A percentile compares a stretch with the other conserved stretches of the same genome.
phyloP scores from a whole-genome alignment of 148 eudicot genomes.

The Arbutus unedo region DNA sequence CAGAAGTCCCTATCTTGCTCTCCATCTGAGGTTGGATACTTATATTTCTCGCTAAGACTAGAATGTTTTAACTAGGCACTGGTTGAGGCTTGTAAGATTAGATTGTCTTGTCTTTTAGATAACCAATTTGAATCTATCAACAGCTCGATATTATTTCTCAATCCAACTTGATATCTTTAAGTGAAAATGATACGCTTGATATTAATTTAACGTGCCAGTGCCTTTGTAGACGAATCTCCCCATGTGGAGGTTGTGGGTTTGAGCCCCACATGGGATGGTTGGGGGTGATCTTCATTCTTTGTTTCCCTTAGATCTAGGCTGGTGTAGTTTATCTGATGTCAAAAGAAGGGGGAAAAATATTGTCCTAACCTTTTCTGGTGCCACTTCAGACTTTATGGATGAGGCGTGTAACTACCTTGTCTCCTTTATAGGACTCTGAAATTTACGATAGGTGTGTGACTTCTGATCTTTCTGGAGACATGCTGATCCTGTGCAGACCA shows the following conservation, averaged over 20 bases:
- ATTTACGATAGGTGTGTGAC: not conserved
- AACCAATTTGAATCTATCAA: not conserved
- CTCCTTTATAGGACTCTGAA: not conserved
- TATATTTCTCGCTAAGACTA: not conserved
- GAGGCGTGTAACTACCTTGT: not conserved
- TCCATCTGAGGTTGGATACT: conserved; percentile 68
- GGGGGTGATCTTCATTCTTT: too few relatives aligned
- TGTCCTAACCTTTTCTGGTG: not conserved
- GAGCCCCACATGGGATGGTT: too few relatives aligned
- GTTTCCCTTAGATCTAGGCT: too few relatives aligned
- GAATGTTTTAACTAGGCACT: not conserved
- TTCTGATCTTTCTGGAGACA: not conserved
- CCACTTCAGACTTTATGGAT: not conserved
- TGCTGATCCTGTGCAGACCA: not conserved
- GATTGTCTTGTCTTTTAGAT: not conserved
- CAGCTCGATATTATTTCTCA: not conserved
- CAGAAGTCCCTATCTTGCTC: conserved; percentile 83
- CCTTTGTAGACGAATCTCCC: too few relatives aligned
- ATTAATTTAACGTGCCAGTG: not conserved
- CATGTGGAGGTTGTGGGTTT: too few relatives aligned
- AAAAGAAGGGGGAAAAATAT: too few relatives aligned
- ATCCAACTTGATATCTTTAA: not conserved
- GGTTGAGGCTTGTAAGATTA: not conserved
- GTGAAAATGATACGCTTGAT: not conserved
- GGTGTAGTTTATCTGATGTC: too few relatives aligned